Evolutionary conservation across 805 yeast species (phyloP), one percentile per base, ranked within the genome.

Genomic region (Metschnikowia arizonensis): DNA sequence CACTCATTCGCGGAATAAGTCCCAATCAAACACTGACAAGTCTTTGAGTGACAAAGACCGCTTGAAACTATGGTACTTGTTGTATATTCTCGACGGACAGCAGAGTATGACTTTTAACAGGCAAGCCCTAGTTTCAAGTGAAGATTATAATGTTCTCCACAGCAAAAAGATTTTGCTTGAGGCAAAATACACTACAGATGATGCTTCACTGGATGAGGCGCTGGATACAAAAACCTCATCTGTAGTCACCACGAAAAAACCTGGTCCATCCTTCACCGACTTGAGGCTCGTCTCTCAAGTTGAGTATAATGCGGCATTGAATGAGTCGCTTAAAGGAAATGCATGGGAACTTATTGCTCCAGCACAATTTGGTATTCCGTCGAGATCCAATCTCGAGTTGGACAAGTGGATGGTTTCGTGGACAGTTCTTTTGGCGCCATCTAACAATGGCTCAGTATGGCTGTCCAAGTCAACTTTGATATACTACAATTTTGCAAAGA

Each of bases 331-430:
- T 49, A 67, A 63, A 41, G 82, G 82, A 2, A 69, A 76, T 50
- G 81, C 83, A 0, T 79, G 85, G 85, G 81, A 76, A 44, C 58
- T 80, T 17, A 60, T 83, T 32, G 67, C 78, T 0, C 88, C 88
- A 0, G 66, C 80, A 1, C 66, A 78, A 1, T 77, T 82, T 58
- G 89, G 89, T 0, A 70, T 83, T 8, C 88, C 88, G 0, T 82
- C 85, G 57, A 78, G 76, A 52, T 74, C 82, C 5, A 83, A 83
- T 56, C 61, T 83, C 46, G 86, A 82, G 47, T 62, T 83, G 30
- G 89, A 83, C 56, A 81, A 77, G 60, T 83, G 89, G 89, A 83
- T 83, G 87, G 86, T 83, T 4, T 82, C 83, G 17, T 83, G 89
- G 89, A 81, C 89, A 0, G 85, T 83, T 9, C 61, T 82, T 33